phyloP scores from a whole-genome alignment of 768 basidiomycete genomes.

The Naematelia aurantialba region DNA sequence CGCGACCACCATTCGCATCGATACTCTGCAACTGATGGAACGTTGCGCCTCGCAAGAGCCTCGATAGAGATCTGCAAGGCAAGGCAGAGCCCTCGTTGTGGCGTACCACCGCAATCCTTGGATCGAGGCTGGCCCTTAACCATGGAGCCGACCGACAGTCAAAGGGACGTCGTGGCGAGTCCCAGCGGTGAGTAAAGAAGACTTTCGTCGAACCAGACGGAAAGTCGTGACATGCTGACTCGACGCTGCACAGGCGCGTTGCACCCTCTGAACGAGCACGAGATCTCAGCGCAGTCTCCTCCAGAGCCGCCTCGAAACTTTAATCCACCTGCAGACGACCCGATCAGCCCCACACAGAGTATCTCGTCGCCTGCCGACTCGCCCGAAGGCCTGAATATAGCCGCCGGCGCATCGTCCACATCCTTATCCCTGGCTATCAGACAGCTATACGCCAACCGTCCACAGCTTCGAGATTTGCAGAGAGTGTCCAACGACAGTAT shows the following conservation, averaged over 20 bases:
- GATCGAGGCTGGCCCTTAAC: too few species aligned
- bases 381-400: conserved; percentile 15
- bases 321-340: conserved; percentile 37
- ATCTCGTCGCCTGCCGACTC: conserved; percentile 1
- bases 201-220: background rate
- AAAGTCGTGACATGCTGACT: background rate
- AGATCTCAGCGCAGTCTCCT: conserved; percentile 4
- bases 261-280: background rate
- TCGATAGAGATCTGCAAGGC: too few species aligned
- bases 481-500: background rate
- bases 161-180: background rate
- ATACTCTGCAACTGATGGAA: background rate
- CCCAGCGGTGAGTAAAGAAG: background rate
- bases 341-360: background rate
- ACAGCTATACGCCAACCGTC: background rate
- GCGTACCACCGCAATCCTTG: too few species aligned
- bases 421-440: background rate
- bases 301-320: conserved; percentile 30
- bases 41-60: background rate
- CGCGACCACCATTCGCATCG: background rate
- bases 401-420: conserved; percentile 4
- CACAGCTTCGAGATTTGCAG: background rate
- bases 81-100: too few species aligned
- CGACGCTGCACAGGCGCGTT: background rate
- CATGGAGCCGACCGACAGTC: background rate